Conservation (phyloP, 306 rosid genomes). For the Pueraria montana region DNA sequence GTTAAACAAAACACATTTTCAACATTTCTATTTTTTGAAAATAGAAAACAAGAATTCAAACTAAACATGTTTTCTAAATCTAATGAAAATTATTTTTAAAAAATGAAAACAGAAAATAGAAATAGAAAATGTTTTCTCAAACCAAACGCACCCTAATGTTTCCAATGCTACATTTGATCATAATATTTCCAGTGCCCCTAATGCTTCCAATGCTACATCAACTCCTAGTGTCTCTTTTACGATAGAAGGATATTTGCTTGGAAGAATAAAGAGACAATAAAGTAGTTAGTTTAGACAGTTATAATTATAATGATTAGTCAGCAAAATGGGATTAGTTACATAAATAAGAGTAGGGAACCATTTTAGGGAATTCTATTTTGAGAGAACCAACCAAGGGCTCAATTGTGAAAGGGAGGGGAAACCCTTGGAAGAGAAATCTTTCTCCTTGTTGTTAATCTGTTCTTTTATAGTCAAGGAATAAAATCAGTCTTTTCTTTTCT, state of each 20-base stretch:
- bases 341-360: not conserved
- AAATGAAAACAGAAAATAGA: too few relatives aligned
- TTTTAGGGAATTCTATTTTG: not conserved
- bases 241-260: not conserved
- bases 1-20: too few relatives aligned
- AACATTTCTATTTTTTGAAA: too few relatives aligned
- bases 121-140: too few relatives aligned
- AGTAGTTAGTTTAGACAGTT: not conserved
- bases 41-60: too few relatives aligned
- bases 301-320: not conserved
- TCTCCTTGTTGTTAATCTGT: not conserved
- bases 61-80: too few relatives aligned
- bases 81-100: too few relatives aligned
- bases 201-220: slow-evolving; percentile 12
- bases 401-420: not conserved
- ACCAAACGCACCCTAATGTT: too few relatives aligned
- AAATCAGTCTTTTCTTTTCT: not conserved
- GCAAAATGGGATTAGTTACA: not conserved
- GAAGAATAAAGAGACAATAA: not conserved
- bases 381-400: not conserved
- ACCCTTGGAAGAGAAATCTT: not conserved
- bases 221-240: not conserved
- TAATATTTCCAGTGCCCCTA: slow-evolving; percentile 5
- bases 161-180: not conserved
- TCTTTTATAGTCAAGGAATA: not conserved